phyloP scores from a whole-genome alignment of 1,284 basidiomycete species.

The Anthracocystis walkeri region DNA sequence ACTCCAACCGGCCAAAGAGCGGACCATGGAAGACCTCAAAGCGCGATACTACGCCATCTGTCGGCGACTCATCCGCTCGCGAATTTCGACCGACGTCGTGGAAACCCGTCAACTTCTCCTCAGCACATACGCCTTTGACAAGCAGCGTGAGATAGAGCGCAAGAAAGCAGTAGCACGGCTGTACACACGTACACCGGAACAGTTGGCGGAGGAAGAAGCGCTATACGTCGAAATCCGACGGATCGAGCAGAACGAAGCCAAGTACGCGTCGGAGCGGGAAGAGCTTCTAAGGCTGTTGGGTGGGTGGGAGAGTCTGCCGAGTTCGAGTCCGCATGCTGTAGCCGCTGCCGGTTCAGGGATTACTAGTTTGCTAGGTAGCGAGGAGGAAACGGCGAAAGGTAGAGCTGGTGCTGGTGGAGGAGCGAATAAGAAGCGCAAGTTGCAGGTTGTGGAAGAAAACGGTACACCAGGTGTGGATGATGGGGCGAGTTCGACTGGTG shows the following conservation, averaged over 20 bases:
- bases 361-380: conserved; percentile 33
- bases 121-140: conserved; percentile 69
- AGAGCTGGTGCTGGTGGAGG: conserved; percentile 19
- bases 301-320: conserved; percentile 68
- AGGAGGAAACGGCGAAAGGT: conserved; percentile 35
- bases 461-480: conserved; percentile 35
- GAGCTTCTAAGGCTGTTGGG: conserved; percentile 84
- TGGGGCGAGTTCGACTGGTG: conserved; percentile 14
- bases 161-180: conserved; percentile 88
- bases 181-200: conserved; percentile 85
- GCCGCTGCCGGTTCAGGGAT: conserved; percentile 65
- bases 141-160: conserved; percentile 87
- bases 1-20: conserved; percentile 25
- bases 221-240: conserved; percentile 93
- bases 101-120: conserved; percentile 63
- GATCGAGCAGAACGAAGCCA: conserved; percentile 90
- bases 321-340: conserved; percentile 52
- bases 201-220: conserved; percentile 94
- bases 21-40: conserved; percentile 82
- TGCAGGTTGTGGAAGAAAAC: conserved; percentile 40
- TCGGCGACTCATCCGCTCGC: conserved; percentile 83
- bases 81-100: conserved; percentile 70
- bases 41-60: conserved; percentile 94
- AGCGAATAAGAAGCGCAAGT: conserved; percentile 48
- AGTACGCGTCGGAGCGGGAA: conserved; percentile 89